Base-by-base conservation (phyloP, 805 yeast species). In the Starmerella kuoi region DNA sequence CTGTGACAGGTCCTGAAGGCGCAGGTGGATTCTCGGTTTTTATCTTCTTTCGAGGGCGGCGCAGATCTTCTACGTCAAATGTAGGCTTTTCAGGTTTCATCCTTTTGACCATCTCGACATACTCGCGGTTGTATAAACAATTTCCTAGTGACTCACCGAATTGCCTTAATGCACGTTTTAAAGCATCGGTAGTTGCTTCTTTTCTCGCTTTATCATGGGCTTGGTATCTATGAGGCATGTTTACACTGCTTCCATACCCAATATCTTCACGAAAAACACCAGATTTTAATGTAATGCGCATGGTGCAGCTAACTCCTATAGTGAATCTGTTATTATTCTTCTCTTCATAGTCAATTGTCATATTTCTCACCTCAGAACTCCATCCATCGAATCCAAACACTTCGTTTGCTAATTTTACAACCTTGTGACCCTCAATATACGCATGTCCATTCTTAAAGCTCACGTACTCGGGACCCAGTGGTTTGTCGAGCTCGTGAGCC, bases 361-460 rank as follows among this genome's bases (percentile, higher is more conserved):
- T 63, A 33, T 68, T 64, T 38, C 68, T 64, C 20, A 81, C 62
- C 55, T 80, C 83, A 0, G 82, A 69, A 46, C 68, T 64, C 91
- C 91, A 80, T 7, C 88, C 88, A 55, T 79, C 76, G 52, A 76
- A 79, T 0, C 88, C 87, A 62, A 80, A 80, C 2, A 80, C 70
- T 52, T 77, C 80, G 55, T 80, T 80, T 33, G 91, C 88, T 31
- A 80, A 63, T 50, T 71, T 70, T 40, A 80, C 67, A 8, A 76
- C 84, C 53, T 70, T 75, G 80, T 81, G 76, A 2, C 86, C 88
- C 56, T 79, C 87, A 30, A 81, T 59, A 55, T 81, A 80, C 23
- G 74, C 71, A 20, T 78, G 77, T 15, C 57, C 51, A 22, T 47
- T 46, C 25, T 48, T 48, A 39, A 67, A 67, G 38, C 80, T 50